Conservation (phyloP, 345 rosid genomes). For the Citrus australasica region DNA sequence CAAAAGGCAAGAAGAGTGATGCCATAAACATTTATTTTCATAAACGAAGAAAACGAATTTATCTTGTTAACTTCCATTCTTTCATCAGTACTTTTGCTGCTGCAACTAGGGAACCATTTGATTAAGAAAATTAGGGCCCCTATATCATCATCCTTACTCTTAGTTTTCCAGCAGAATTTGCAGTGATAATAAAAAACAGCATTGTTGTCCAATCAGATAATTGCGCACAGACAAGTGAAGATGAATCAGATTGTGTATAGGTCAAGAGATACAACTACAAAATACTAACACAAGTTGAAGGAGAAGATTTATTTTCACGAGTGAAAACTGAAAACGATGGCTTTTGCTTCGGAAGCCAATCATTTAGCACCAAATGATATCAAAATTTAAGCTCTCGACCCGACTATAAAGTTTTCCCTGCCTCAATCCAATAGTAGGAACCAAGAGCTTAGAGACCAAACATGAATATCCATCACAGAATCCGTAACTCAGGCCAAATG, state of each 20-base stretch:
- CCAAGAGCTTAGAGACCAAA: neutral
- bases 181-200: neutral
- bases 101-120: too few species aligned
- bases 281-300: neutral
- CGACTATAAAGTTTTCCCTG: too few species aligned
- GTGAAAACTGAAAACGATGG: neutral
- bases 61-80: too few species aligned
- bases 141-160: too few species aligned
- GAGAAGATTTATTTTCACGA: neutral
- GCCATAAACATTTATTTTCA: too few species aligned
- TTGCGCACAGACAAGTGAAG: neutral
- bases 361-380: neutral
- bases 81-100: too few species aligned
- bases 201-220: neutral
- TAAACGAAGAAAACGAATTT: too few species aligned
- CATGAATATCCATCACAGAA: neutral
- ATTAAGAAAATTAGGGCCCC: too few species aligned
- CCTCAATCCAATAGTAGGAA: neutral
- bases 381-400: neutral
- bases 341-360: neutral
- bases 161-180: too few species aligned
- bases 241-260: neutral
- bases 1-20: too few species aligned
- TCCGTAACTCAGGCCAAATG: constrained; percentile 62
- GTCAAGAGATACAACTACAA: neutral